Base-by-base conservation (phyloP, 345 rosid species). In the Camelina hispida region DNA sequence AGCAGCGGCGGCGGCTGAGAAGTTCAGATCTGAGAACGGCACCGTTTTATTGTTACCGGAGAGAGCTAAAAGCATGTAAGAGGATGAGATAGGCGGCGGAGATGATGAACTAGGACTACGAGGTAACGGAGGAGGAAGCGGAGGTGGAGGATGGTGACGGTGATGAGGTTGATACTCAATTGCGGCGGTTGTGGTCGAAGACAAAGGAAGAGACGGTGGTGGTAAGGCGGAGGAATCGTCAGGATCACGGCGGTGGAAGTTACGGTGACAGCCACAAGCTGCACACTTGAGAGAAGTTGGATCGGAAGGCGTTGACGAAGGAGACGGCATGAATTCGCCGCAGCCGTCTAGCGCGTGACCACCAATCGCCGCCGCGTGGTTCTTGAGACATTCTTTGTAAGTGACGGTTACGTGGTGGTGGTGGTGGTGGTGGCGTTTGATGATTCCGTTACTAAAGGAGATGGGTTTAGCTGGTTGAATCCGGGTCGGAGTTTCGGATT, bases 181-280 rank as follows among this genome's bases (percentile, higher is more conserved):
- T 2, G 84, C 83, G 11, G 83, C 78, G 46, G 80, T 68, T 4
- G 81, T 61, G 34, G 72, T 47, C 13, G 81, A 46, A 1, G 78
- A 73, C 4, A 40, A 58, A 34, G 37, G 72, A 44, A 65, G 66
- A 22, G 50, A 34, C 66, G 58, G 51, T 7, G 78, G 78, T 0
- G 5, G 50, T 7, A 56, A 20, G 55, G 54, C 2, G 28, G 66
- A 48, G 53, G 78, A 66, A 13, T 78, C 62, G 59, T 83, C 84
- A 1, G 90, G 86, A 20, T 85, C 90, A 0, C 90, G 90, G 78
- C 89, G 92, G 83, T 88, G 93, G 81, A 88, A 90, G 72, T 90
- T 90, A 34, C 92, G 94, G 82, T 91, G 97, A 77, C 97, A 91
- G 53, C 92, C 90, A 62, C 97, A 91, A 10, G 97, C 97, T 2